Evolutionary conservation across 2,329 filamentous ascomycete species (phyloP).

Genomic region (Arthrobotrys sphaeroides): DNA sequence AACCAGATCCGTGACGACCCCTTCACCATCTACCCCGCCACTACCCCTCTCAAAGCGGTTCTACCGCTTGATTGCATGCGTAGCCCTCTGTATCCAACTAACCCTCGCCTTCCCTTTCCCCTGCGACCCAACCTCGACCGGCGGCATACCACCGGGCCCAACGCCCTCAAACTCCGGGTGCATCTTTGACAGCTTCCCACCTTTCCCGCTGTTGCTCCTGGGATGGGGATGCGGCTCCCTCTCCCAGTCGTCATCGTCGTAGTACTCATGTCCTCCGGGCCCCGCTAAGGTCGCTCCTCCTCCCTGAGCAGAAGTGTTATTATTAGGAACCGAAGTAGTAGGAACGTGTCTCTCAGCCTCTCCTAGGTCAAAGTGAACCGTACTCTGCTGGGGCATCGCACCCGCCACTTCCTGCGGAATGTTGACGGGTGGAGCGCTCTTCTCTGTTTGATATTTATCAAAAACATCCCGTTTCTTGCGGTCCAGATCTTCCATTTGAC

Average conservation of each 20-base stretch:
- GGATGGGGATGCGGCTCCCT: neutral
- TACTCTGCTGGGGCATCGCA: conserved; percentile 41
- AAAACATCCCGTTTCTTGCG: conserved; percentile 42
- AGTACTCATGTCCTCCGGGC: conserved; percentile 23
- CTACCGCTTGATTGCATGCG: conserved; percentile 44
- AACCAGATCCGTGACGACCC: conserved; percentile 58
- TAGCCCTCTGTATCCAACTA: conserved; percentile 48
- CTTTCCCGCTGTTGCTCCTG: conserved; percentile 18
- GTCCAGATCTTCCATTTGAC: conserved; percentile 50
- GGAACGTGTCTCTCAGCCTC: conserved; percentile 47
- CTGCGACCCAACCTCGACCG: neutral
- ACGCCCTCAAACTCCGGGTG: conserved; percentile 36
- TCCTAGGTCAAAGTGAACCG: conserved; percentile 45
- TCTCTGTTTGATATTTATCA: conserved; percentile 41
- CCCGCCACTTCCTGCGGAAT: conserved; percentile 28
- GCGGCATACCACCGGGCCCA: neutral
- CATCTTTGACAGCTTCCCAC: conserved; percentile 32
- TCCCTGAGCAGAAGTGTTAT: conserved; percentile 5
- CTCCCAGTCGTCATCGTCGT: conserved; percentile 47
- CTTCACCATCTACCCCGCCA: conserved; percentile 61
- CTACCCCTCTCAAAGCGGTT: conserved; percentile 62
- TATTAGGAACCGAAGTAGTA: conserved; percentile 2
- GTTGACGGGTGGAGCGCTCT: conserved; percentile 32
- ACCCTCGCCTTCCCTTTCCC: conserved; percentile 29
- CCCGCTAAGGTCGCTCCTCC: conserved; percentile 2